Evolutionary conservation across 192 early-diverging fungal genomes (phyloP).

Genomic region (Backusella parvicylindrica): DNA sequence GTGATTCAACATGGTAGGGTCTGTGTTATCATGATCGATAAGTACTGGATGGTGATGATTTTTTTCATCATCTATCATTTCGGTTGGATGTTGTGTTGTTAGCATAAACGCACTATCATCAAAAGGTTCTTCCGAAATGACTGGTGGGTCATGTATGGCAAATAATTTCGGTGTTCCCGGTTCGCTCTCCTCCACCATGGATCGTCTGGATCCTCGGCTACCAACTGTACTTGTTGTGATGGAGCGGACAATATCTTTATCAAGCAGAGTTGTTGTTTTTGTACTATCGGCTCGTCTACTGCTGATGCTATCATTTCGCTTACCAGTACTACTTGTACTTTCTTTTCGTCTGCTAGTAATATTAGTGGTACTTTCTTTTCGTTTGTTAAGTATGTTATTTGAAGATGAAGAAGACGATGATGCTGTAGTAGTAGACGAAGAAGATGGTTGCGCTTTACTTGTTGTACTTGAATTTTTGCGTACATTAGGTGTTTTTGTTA

Average conservation of each 20-base stretch:
- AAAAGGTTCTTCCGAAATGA: not conserved
- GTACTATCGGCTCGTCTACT: not conserved
- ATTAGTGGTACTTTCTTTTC: not conserved
- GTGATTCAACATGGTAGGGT: not conserved
- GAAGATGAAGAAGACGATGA: not conserved
- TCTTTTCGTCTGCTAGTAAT: not conserved
- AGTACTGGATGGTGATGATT: not conserved
- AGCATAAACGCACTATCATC: not conserved
- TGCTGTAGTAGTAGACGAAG: not conserved
- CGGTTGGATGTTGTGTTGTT: not conserved
- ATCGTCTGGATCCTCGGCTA: not conserved
- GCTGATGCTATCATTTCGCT: not conserved
- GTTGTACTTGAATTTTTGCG: not conserved
- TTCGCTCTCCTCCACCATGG: not conserved
- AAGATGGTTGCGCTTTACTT: not conserved
- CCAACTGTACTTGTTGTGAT: slow-evolving; percentile 5
- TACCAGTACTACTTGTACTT: not conserved
- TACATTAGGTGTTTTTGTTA: slow-evolving; percentile 9
- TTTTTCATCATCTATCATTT: not conserved
- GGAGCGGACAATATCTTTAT: slow-evolving; percentile 2
- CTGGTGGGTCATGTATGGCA: not conserved
- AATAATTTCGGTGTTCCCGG: not conserved
- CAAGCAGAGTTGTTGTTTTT: not conserved
- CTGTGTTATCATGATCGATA: not conserved
- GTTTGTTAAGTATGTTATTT: not conserved